Conservation (phyloP, 768 basidiomycete species). For the Amanita rubescens region DNA sequence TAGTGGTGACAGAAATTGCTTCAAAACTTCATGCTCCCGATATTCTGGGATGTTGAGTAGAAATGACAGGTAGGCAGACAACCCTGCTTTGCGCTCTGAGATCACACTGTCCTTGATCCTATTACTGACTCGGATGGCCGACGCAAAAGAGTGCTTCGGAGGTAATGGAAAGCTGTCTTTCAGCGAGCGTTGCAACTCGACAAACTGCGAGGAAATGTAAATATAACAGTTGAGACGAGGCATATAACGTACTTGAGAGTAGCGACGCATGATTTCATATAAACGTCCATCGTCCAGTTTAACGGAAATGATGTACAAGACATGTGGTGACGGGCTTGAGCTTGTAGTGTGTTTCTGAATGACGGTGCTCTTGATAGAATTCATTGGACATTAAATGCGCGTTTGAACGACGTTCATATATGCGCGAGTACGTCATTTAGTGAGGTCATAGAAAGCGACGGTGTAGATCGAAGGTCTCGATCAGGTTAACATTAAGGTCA, state of each 20-base stretch:
- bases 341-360: conserved; percentile 39
- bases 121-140: conserved; percentile 40
- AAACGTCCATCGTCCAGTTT: conserved; percentile 24
- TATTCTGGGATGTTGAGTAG: conserved; percentile 27
- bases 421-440: neutral
- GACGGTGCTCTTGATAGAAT: conserved; percentile 7
- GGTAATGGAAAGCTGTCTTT: conserved; percentile 36
- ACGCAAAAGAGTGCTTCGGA: conserved; percentile 43
- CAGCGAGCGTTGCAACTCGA: conserved; percentile 27
- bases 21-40: conserved; percentile 27
- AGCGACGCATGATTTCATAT: conserved; percentile 26
- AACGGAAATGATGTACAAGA: conserved; percentile 37
- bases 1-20: conserved; percentile 42
- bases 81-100: conserved; percentile 41
- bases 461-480: too few species aligned
- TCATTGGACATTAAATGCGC: neutral
- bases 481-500: too few species aligned
- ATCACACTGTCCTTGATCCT: conserved; percentile 50
- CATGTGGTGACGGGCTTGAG: conserved; percentile 37
- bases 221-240: neutral
- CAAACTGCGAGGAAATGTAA: conserved; percentile 17
- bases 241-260: conserved; percentile 34
- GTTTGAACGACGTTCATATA: neutral
- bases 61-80: conserved; percentile 34
- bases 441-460: too few species aligned